Evolutionary conservation across 805 yeast species (phyloP), one percentile per base, ranked within the genome.

Genomic region (Alloascoidea africana): DNA sequence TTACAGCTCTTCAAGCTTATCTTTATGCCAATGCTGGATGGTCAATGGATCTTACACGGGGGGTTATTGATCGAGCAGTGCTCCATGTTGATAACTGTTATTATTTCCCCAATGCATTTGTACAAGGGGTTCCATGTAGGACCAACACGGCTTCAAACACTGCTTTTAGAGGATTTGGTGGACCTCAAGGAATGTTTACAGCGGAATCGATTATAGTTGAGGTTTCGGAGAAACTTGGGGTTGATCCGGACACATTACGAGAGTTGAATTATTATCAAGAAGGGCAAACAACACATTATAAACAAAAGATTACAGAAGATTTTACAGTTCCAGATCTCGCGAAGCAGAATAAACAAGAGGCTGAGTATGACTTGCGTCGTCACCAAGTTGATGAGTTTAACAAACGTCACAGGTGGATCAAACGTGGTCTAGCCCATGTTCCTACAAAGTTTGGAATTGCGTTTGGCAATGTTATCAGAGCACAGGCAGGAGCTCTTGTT

Each of bases 131-230:
- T 32, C 62, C 65, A 3, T 65, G 67, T 45, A 54, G 55, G 42
- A 66, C 71, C 8, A 64, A 65, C 41, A 52, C 59, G 5, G 67
- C 68, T 2, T 62, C 70, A 2, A 65, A 65, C 45, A 65, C 71
- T 2, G 71, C 71, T 3, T 65, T 59, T 44, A 54, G 71, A 41
- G 67, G 69, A 3, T 65, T 65, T 46, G 71, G 71, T 17, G 70
- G 67, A 2, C 70, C 68, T 4, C 70, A 66, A 39, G 71, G 70
- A 3, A 63, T 65, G 63, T 63, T 59, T 40, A 52, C 56, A 27
- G 61, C 62, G 2, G 71, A 65, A 42, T 45, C 58, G 14, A 59
- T 65, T 35, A 54, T 65, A 27, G 49, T 52, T 34, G 58, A 60
- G 30, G 58, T 65, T 16, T 51, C 66, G 14, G 69, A 65, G 44